A percentile compares a stretch with the other conserved stretches of the same genome.
Evolutionary conservation across 345 rosid species (phyloP).

Genomic region (Murraya paniculata): DNA sequence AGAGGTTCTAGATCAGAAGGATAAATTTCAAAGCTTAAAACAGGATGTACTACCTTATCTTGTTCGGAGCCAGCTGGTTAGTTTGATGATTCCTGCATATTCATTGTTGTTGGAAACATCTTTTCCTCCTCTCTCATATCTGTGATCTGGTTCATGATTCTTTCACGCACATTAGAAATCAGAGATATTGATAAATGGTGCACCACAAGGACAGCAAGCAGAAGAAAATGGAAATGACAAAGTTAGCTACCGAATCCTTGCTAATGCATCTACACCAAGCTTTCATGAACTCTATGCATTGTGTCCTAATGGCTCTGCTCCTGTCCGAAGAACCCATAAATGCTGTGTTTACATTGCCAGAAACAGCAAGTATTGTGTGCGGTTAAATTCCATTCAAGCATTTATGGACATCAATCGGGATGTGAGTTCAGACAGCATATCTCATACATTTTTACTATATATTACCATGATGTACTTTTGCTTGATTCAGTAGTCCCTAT

Average conservation of each 20-base stretch:
- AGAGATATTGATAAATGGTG: conserved; percentile 45
- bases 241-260: conserved; percentile 51
- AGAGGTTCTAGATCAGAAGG: conserved; percentile 69
- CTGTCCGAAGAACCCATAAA: conserved; percentile 63
- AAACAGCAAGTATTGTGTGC: conserved; percentile 65
- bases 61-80: conserved; percentile 90
- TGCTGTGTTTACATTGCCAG: conserved; percentile 91
- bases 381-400: conserved; percentile 87
- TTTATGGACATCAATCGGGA: conserved; percentile 89
- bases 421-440: conserved; percentile 44
- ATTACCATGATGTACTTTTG: not conserved
- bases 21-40: conserved; percentile 69
- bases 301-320: conserved; percentile 34
- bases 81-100: conserved; percentile 31
- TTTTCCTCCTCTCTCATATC: not conserved
- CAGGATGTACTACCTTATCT: conserved; percentile 90
- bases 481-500: conserved; percentile 12
- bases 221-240: conserved; percentile 78
- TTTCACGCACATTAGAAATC: conserved; percentile 50
- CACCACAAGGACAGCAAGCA: conserved; percentile 37
- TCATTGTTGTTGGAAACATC: not conserved
- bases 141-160: conserved; percentile 15
- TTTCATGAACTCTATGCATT: conserved; percentile 59
- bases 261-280: conserved; percentile 70
- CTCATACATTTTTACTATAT: not conserved